Evolutionary conservation across 2,329 filamentous ascomycete genomes (phyloP).

Genomic region (Fusarium protoensiforme): DNA sequence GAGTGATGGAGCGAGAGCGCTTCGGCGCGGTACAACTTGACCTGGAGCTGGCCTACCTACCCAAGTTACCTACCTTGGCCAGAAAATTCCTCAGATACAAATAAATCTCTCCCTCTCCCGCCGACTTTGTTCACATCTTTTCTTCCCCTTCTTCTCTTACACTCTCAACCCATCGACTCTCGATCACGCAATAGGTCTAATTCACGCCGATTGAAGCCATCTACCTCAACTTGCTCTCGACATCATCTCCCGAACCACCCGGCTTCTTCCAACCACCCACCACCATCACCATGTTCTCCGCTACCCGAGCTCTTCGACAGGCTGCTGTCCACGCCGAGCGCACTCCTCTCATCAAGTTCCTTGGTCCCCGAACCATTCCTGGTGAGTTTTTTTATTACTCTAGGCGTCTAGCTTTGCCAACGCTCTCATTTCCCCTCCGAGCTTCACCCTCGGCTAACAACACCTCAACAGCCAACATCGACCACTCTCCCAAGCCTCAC

Average conservation of each 20-base stretch:
- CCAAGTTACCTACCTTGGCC: not conserved
- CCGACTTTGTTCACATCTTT: slow-evolving; percentile 6
- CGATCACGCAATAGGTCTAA: not conserved
- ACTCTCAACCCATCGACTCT: slow-evolving; percentile 8
- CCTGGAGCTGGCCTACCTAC: not conserved
- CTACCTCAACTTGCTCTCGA: not conserved
- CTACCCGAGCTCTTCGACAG: slow-evolving; percentile 67
- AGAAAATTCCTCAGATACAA: slow-evolving; percentile 45
- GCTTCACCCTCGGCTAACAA: slow-evolving; percentile 34
- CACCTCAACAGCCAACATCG: slow-evolving; percentile 68
- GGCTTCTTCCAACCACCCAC: slow-evolving; percentile 14
- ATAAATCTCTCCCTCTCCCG: slow-evolving; percentile 37
- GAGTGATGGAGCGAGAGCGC: slow-evolving; percentile 9
- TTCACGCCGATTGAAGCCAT: not conserved
- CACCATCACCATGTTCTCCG: slow-evolving; percentile 60
- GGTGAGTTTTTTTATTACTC: slow-evolving; percentile 57
- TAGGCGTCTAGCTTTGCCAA: not conserved
- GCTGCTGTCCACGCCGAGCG: slow-evolving; percentile 69
- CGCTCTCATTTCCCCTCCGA: not conserved
- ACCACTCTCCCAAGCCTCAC: slow-evolving; percentile 79
- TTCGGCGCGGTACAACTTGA: slow-evolving; percentile 33
- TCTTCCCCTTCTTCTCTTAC: slow-evolving; percentile 13
- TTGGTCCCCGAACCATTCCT: slow-evolving; percentile 69
- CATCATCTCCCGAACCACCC: slow-evolving; percentile 23
- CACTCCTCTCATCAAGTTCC: slow-evolving; percentile 70